Percentiles rank a stretch among this genome's conserved stretches.
These are phyloP conservation scores for Umbellularia californica DNA, from an alignment of 164 flowering plant genomes.

Conservation along the genomic window DNA sequence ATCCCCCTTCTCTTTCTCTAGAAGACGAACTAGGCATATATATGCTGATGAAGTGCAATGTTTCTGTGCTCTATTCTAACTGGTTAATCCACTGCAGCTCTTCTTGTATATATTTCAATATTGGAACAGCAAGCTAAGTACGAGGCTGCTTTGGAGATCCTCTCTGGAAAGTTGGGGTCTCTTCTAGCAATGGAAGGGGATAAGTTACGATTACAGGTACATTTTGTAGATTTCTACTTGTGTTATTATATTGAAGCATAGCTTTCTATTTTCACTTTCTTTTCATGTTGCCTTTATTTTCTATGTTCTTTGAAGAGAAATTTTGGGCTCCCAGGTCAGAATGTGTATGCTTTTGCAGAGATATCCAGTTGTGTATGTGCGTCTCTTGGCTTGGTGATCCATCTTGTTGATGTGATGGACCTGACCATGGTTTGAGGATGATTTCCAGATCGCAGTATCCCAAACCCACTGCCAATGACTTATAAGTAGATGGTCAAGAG, in stretches of 20 bases:
- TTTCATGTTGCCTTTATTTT: neutral
- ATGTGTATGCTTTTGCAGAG: too few species aligned
- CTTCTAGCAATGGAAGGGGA: conserved; percentile 79
- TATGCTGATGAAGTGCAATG: neutral
- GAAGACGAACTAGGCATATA: neutral
- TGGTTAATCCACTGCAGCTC: conserved; percentile 46
- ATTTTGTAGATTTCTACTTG: conserved; percentile 27
- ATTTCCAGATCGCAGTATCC: too few species aligned
- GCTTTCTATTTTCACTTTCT: neutral
- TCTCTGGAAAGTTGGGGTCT: conserved; percentile 78
- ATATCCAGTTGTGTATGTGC: too few species aligned
- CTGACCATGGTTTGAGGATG: too few species aligned
- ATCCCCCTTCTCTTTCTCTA: too few species aligned
- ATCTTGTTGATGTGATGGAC: too few species aligned
- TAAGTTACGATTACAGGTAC: conserved; percentile 83
- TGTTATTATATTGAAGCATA: neutral
- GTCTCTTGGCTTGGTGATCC: too few species aligned
- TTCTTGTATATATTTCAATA: conserved; percentile 74
- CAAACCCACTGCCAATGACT: too few species aligned
- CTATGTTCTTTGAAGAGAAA: neutral
- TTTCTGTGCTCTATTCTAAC: neutral
- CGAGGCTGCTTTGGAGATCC: conserved; percentile 69
- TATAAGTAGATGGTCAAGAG: too few species aligned
- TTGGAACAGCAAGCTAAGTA: conserved; percentile 85
- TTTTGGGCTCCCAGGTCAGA: neutral